These are phyloP conservation scores for Pestalotiopsis sp. DNA, from an alignment of 2,329 filamentous ascomycete genomes.

Conservation along the genomic window DNA sequence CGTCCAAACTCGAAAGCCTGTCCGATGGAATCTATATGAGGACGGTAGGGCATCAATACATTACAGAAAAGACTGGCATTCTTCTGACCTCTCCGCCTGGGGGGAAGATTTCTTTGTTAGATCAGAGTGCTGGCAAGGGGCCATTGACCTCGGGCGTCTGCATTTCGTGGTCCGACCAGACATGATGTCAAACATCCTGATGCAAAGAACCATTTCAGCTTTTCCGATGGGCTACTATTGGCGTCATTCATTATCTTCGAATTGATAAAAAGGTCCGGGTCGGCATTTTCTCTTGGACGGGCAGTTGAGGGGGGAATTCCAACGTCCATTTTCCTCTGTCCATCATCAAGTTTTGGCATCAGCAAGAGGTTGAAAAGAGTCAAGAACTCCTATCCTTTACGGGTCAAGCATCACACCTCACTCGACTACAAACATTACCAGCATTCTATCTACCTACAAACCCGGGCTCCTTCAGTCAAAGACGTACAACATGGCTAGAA, in stretches of 20 bases:
- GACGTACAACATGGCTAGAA: neutral
- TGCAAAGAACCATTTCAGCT: neutral
- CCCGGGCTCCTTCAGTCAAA: neutral
- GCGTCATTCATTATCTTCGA: no score
- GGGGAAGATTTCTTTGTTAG: neutral
- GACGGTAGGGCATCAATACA: slow-evolving; percentile 5
- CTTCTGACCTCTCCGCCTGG: neutral
- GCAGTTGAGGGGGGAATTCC: no score
- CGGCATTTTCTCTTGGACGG: no score
- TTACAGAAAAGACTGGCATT: neutral
- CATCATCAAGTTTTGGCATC: no score
- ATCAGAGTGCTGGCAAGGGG: neutral
- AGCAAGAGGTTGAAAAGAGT: no score
- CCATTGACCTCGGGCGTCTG: neutral
- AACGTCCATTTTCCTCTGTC: no score
- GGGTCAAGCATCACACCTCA: no score
- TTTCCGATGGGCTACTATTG: neutral
- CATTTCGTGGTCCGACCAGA: neutral
- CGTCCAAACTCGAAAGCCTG: no score
- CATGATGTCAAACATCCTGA: neutral
- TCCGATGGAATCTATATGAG: neutral
- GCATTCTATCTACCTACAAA: neutral
- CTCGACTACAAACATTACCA: no score
- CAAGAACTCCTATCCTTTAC: no score
- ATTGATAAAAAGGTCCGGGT: no score